Evolutionary conservation across 306 rosid species (phyloP).

Genomic region (Luffa acutangula): DNA sequence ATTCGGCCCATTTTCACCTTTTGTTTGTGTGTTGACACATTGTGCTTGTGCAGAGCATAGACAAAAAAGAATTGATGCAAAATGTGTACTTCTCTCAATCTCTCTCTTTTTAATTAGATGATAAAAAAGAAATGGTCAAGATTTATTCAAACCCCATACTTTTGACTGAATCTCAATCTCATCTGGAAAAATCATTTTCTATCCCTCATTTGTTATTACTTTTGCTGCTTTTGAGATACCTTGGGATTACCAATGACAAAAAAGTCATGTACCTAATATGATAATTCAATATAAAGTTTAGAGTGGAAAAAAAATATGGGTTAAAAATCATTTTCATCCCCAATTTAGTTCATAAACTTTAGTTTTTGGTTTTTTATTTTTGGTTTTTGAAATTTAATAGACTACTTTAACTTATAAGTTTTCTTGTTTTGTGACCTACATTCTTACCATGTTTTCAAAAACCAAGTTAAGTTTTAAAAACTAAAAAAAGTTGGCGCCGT

Average conservation of each 20-base stretch:
- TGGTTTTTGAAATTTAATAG: too few species aligned
- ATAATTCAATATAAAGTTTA: too few species aligned
- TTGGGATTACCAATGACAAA: not conserved
- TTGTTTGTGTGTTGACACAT: not conserved
- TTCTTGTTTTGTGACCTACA: too few species aligned
- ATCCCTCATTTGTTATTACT: not conserved
- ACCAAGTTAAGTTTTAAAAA: too few species aligned
- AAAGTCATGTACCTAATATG: too few species aligned
- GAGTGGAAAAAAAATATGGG: too few species aligned
- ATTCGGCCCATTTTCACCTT: not conserved
- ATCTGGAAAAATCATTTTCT: not conserved
- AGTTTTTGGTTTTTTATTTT: too few species aligned
- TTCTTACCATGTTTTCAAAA: too few species aligned
- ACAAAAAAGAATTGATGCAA: not conserved
- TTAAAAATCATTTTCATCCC: too few species aligned
- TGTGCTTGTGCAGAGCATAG: not conserved
- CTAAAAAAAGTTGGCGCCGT: too few species aligned
- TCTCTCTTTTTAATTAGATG: not conserved
- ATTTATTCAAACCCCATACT: not conserved
- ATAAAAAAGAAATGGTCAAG: not conserved
- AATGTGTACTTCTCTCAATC: not conserved
- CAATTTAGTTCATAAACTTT: too few species aligned
- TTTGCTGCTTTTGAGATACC: not conserved
- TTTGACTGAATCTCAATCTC: not conserved
- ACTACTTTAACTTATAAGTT: too few species aligned